phyloP scores from a whole-genome alignment of 1,284 basidiomycete genomes.

The Kwoniella shivajii region DNA sequence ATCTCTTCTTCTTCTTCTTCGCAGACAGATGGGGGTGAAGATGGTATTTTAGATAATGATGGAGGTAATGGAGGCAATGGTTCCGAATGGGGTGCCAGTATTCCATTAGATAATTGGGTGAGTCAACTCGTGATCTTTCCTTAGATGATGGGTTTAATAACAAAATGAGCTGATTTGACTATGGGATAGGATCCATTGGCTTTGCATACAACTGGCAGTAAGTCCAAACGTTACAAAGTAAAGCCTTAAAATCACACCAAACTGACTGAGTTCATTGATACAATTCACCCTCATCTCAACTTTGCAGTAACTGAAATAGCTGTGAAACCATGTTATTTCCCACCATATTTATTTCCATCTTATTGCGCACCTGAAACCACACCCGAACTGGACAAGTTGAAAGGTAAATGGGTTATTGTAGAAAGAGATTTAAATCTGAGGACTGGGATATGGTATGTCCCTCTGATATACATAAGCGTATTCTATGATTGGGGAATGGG shows the following conservation, averaged over 20 bases:
- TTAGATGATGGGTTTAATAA: no score
- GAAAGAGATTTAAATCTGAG: slow-evolving; percentile 72
- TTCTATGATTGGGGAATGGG: no score
- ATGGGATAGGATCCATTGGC: slow-evolving; percentile 62
- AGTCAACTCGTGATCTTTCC: slow-evolving; percentile 5
- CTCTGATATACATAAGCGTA: background rate
- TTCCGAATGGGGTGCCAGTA: slow-evolving; percentile 59
- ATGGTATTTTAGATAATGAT: slow-evolving; percentile 64
- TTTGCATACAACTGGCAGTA: slow-evolving; percentile 76
- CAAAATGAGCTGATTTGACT: no score
- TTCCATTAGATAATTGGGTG: slow-evolving; percentile 78
- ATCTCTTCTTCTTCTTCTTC: slow-evolving; percentile 15
- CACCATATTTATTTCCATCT: slow-evolving; percentile 60
- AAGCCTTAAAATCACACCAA: no score
- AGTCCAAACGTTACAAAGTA: slow-evolving; percentile 4
- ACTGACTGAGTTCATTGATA: background rate
- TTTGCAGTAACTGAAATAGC: slow-evolving; percentile 78
- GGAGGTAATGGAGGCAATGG: slow-evolving; percentile 54
- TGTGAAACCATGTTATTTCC: slow-evolving; percentile 69
- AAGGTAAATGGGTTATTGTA: slow-evolving; percentile 86
- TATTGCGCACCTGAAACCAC: slow-evolving; percentile 71
- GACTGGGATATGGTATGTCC: slow-evolving; percentile 61
- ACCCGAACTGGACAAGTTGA: slow-evolving; percentile 70
- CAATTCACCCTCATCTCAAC: no score
- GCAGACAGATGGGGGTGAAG: slow-evolving; percentile 24